Conservation (phyloP, 2,329 filamentous ascomycete species). For the Gaeumannomyces sp. region DNA sequence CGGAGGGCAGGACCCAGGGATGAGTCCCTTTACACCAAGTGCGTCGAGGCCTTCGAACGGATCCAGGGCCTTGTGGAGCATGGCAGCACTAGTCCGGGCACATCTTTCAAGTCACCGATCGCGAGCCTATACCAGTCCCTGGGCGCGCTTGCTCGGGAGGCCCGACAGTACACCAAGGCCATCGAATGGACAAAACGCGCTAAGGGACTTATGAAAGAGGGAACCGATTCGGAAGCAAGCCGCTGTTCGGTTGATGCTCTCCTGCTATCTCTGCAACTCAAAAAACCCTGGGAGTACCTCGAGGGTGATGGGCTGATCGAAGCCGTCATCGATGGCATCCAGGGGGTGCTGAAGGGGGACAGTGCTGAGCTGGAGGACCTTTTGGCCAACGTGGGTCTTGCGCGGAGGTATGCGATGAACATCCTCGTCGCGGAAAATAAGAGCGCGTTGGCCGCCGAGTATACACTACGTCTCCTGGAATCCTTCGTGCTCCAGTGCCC, state of each 20-base stretch:
- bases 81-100: slow-evolving; percentile 18
- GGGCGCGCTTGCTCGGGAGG: slow-evolving; percentile 35
- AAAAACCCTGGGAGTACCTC: slow-evolving; percentile 30
- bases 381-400: slow-evolving; percentile 47
- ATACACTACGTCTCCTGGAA: slow-evolving; percentile 35
- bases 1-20: slow-evolving; percentile 39
- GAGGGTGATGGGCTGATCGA: slow-evolving; percentile 36
- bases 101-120: slow-evolving; percentile 36
- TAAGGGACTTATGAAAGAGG: slow-evolving; percentile 29
- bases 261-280: slow-evolving; percentile 48
- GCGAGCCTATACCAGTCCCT: slow-evolving; percentile 47
- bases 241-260: slow-evolving; percentile 49
- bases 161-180: slow-evolving; percentile 44
- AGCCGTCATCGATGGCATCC: slow-evolving; percentile 47
- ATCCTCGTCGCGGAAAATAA: slow-evolving; percentile 29
- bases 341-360: slow-evolving; percentile 54
- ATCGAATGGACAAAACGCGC: slow-evolving; percentile 48
- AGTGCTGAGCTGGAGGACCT: slow-evolving; percentile 55
- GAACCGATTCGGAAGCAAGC: slow-evolving; percentile 40
- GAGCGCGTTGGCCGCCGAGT: slow-evolving; percentile 6
- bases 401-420: slow-evolving; percentile 48
- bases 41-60: slow-evolving; percentile 28
- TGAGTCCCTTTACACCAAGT: slow-evolving; percentile 32
- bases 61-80: slow-evolving; percentile 32
- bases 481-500: slow-evolving; percentile 53